Evolutionary conservation across 2,329 filamentous ascomycete species (phyloP).

Genomic region (Alternaria dauci): DNA sequence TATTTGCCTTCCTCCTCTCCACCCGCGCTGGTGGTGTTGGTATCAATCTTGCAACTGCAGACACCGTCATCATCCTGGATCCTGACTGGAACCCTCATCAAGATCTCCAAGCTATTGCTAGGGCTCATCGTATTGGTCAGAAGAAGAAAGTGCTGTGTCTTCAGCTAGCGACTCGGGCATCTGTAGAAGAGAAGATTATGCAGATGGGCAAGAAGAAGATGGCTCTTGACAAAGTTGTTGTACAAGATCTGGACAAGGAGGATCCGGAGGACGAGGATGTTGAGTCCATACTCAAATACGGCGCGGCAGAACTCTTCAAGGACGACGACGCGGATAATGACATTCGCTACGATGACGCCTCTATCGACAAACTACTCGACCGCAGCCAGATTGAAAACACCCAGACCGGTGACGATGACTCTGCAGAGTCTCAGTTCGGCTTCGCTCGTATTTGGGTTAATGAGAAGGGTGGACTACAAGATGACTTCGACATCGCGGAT

Average conservation of each 20-base stretch:
- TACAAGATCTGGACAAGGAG: slow-evolving; percentile 88
- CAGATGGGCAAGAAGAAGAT: slow-evolving; percentile 96
- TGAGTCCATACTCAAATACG: slow-evolving; percentile 86
- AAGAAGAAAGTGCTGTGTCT: slow-evolving; percentile 96
- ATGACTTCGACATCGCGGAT: slow-evolving; percentile 65
- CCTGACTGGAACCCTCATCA: slow-evolving; percentile 98
- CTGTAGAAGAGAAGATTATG: slow-evolving; percentile 94
- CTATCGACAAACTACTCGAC: slow-evolving; percentile 91
- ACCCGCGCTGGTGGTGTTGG: slow-evolving; percentile 95
- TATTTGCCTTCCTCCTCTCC: slow-evolving; percentile 92
- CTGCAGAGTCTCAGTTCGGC: slow-evolving; percentile 82
- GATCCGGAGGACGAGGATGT: slow-evolving; percentile 81
- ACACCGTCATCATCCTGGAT: slow-evolving; percentile 97
- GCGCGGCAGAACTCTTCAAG: slow-evolving; percentile 84
- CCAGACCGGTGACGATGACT: slow-evolving; percentile 67
- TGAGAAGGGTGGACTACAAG: slow-evolving; percentile 72
- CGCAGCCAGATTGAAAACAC: slow-evolving; percentile 81
- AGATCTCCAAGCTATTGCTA: slow-evolving; percentile 92
- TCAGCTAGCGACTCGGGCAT: slow-evolving; percentile 88
- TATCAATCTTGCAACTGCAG: slow-evolving; percentile 95
- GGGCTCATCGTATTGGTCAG: slow-evolving; percentile 95
- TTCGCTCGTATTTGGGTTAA: slow-evolving; percentile 94
- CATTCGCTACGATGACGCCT: slow-evolving; percentile 80
- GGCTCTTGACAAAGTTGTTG: slow-evolving; percentile 92
- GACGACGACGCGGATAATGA: slow-evolving; percentile 74